phyloP scores from a whole-genome alignment of 2,329 filamentous ascomycete genomes.

The Teratosphaeria zuluensis region DNA sequence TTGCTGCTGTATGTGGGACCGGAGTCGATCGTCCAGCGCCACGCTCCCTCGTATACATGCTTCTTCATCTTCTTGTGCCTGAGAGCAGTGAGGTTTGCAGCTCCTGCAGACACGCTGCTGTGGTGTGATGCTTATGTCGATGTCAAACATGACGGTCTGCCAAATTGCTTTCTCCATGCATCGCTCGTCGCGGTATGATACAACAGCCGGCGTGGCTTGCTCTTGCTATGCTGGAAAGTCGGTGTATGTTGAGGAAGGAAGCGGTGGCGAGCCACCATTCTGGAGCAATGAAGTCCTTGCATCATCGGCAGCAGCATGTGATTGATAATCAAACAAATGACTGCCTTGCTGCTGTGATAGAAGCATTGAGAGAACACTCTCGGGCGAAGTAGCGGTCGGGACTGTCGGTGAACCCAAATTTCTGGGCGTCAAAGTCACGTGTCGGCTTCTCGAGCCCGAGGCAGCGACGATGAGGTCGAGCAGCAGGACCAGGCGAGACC shows the following conservation, averaged over 20 bases:
- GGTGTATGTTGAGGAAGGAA: background rate
- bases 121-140: background rate
- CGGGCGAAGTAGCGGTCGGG: background rate
- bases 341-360: too few relatives aligned
- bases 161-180: background rate
- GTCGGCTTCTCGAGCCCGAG: background rate
- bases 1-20: background rate
- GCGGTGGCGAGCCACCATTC: background rate
- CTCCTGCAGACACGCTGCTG: background rate
- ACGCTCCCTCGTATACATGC: background rate
- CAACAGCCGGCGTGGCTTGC: background rate
- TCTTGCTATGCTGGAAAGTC: background rate
- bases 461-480: background rate
- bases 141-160: background rate
- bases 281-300: background rate
- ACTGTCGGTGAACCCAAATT: background rate
- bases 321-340: too few relatives aligned
- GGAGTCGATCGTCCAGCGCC: too few relatives aligned
- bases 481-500: background rate
- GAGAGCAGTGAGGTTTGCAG: background rate
- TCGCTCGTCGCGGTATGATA: background rate
- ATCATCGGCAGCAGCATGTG: too few relatives aligned
- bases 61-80: background rate
- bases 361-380: background rate
- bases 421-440: background rate